Base-by-base conservation (phyloP, 2,329 filamentous ascomycete species). In the Ascochyta pisi region DNA sequence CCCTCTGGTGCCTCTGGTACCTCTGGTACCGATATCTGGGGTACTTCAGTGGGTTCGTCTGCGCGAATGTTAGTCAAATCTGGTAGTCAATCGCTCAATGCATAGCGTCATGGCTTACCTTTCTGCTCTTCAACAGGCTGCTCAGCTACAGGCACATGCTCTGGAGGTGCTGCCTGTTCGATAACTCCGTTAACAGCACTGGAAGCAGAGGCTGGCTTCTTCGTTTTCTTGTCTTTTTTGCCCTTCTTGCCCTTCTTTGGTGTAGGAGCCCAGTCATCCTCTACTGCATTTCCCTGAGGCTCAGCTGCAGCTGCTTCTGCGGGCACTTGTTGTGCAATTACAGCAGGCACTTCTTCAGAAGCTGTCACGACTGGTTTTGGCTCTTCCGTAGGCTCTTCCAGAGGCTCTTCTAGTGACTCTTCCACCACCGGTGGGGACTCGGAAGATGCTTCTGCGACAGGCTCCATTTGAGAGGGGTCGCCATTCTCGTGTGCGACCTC, bases 141-240 rank as follows among this genome's bases (percentile, higher is more conserved):
- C 29, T 50, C 16, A 19, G 26, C 47, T 50, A n/a, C 34, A 34
- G 50, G n/a, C 23, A 50, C 52, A 24, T 13, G 8, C 19, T 44
- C 26, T 26, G 37, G 15, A 12, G 22, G 13, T 50, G 41, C 50
- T 3, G 43, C 2, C 33, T 37, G 16, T 10, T 51, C 42, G 6
- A 16, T n/a, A 10, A 38, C 41, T 19, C 41, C 46, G 6, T 16
- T 29, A 19, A 35, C 46, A 22, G 35, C 16, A 22, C 27, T 45
- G 10, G 53, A 13, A 26, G 41, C 22, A 19, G n/a, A 19, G 12
- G 24, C 27, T 27, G 47, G 53, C 42, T 51, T 56, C 42, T 56
- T 55, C 8, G 37, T 4, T 35, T 54, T 54, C 40, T 55, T 54
- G 40, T 50, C 46, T 16, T 55, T 56, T 31, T 51, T 55, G 27